Evolutionary conservation across 371 early-diverging fungal species (phyloP).

Genomic region (Coemansia sp.): DNA sequence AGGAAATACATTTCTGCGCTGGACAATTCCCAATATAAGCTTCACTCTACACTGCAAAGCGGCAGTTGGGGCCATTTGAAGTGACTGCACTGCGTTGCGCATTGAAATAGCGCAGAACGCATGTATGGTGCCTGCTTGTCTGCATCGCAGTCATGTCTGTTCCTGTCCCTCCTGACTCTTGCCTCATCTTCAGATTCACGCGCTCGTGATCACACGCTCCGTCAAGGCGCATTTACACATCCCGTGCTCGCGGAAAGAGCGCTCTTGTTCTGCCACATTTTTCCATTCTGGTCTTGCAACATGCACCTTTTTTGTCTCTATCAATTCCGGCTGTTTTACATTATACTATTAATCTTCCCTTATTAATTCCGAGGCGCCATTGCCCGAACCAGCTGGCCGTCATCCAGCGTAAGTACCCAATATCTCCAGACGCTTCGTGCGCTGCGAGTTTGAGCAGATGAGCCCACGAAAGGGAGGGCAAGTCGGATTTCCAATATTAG

Average conservation of each 20-base stretch:
- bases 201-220: background rate
- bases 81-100: background rate
- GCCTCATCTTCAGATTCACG: background rate
- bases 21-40: background rate
- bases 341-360: background rate
- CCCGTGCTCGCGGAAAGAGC: background rate
- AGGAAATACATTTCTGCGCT: background rate
- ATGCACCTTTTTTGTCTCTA: background rate
- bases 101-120: background rate
- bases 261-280: background rate
- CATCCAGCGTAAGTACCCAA: background rate
- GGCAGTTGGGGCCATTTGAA: background rate
- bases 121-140: background rate
- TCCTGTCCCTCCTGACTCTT: background rate
- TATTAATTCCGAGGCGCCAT: background rate
- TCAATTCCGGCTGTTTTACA: background rate
- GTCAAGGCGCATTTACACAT: background rate
- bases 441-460: background rate
- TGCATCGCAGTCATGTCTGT: no score
- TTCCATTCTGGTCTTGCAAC: background rate
- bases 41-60: background rate
- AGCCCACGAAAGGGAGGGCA: background rate
- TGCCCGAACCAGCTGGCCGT: background rate
- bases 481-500: background rate
- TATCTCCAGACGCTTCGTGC: background rate